These are phyloP conservation scores for Cladosporium sp. DNA, from an alignment of 2,329 filamentous ascomycete species.

Conservation along the genomic window DNA sequence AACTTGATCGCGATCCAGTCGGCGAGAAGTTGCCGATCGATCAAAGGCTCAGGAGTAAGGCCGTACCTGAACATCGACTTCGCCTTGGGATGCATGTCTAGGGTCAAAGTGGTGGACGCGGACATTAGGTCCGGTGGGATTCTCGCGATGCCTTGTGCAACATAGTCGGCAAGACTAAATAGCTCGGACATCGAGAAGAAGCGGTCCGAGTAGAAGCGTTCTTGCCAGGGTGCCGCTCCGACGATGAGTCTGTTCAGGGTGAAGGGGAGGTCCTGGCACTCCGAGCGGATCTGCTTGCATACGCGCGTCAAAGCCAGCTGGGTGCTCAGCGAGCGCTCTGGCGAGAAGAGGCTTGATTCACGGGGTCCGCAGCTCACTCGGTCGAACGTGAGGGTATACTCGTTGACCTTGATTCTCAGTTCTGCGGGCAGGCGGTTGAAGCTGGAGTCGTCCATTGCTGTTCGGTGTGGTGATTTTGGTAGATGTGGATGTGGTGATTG, in stretches of 20 bases:
- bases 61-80: background rate
- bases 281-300: background rate
- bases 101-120: background rate
- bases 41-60: background rate
- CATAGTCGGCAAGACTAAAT: background rate
- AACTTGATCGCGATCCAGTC: background rate
- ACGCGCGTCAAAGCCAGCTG: background rate
- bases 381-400: background rate
- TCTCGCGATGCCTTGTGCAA: background rate
- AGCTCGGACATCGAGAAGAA: background rate
- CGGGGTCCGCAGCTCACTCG: background rate
- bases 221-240: background rate
- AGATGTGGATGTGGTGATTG: background rate
- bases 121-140: background rate
- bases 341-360: background rate
- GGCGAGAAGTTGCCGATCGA: background rate
- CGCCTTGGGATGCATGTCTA: background rate
- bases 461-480: background rate
- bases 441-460: background rate
- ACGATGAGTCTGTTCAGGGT: background rate
- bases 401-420: background rate
- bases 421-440: background rate
- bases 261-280: background rate
- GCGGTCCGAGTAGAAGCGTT: too few species aligned
- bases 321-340: background rate